Conservation (phyloP, 495 filamentous ascomycete genomes). For the Penicillium lividum region DNA sequence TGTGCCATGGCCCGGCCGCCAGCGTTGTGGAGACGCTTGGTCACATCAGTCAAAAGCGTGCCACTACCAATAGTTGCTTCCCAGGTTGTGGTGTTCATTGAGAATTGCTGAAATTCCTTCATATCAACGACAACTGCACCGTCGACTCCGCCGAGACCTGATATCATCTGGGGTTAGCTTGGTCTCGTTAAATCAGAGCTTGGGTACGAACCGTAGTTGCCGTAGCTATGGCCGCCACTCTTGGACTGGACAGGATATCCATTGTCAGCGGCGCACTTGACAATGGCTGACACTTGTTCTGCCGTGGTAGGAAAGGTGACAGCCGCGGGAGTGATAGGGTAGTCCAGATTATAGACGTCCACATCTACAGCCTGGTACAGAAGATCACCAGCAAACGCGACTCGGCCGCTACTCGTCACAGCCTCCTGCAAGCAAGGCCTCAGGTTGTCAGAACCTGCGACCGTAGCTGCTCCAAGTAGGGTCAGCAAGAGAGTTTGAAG, state of each 20-base stretch:
- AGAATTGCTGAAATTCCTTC: conserved; percentile 48
- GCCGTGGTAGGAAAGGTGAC: conserved; percentile 58
- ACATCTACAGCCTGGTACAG: conserved; percentile 22
- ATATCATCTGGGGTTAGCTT: conserved; percentile 43
- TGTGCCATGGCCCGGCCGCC: conserved; percentile 68
- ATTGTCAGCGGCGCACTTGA: conserved; percentile 57
- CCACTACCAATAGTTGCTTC: conserved; percentile 69
- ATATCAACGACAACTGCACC: conserved; percentile 44
- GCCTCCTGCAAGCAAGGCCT: conserved; percentile 16
- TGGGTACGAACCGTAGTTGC: conserved; percentile 40
- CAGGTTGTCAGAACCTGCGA: conserved; percentile 8
- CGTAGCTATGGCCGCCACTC: conserved; percentile 72
- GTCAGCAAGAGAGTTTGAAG: conserved; percentile 7
- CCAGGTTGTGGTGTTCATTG: conserved; percentile 52
- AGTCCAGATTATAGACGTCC: conserved; percentile 59
- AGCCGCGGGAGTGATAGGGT: conserved; percentile 58
- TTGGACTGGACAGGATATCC: conserved; percentile 64
- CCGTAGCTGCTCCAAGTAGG: conserved; percentile 1
- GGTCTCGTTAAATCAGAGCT: not conserved
- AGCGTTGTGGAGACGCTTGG: conserved; percentile 55
- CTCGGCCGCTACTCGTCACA: conserved; percentile 14
- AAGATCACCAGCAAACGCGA: conserved; percentile 15
- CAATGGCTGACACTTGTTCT: conserved; percentile 56
- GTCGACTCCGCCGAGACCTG: conserved; percentile 47
- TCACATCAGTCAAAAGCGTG: conserved; percentile 60